phyloP scores from a whole-genome alignment of 73 alveolate genomes.

The Breviolum minutum region DNA sequence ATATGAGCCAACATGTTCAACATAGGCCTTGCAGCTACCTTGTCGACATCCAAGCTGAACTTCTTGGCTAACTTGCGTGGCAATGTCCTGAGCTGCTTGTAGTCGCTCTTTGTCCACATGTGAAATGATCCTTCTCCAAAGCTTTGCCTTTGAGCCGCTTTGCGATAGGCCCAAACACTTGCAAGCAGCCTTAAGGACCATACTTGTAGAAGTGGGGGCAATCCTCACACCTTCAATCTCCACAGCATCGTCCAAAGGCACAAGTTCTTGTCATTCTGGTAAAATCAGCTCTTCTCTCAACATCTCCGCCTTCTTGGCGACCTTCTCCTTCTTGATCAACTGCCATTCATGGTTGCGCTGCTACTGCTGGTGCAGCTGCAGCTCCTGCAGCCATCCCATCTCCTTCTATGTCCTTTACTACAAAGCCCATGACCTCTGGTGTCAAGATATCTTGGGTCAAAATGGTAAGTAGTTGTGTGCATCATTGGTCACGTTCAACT shows the following conservation, averaged over 20 bases:
- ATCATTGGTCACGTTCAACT: not conserved
- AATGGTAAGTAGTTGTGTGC: not conserved
- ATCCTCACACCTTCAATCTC: not conserved
- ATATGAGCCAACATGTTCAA: too few relatives aligned
- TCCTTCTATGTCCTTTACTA: not conserved
- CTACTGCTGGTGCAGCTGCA: too few relatives aligned
- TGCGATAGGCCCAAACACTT: not conserved
- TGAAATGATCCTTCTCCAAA: not conserved
- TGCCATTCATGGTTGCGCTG: not conserved
- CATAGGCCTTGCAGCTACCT: too few relatives aligned
- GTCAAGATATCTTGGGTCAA: not conserved
- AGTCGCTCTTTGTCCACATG: not conserved
- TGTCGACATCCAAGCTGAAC: too few relatives aligned
- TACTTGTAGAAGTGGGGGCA: not conserved
- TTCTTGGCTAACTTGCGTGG: not conserved
- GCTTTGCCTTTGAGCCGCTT: not conserved
- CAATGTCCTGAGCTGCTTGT: not conserved
- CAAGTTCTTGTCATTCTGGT: not conserved
- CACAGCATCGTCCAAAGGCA: not conserved
- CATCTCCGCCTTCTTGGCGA: not conserved
- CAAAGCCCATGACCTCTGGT: not conserved
- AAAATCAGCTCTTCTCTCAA: not conserved
- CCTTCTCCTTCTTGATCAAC: not conserved
- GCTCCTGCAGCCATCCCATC: too few relatives aligned
- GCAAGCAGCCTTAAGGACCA: not conserved